These are phyloP conservation scores for Saccharum spontaneum DNA, from an alignment of 176 grass and related monocot genomes.

Conservation along the genomic window DNA sequence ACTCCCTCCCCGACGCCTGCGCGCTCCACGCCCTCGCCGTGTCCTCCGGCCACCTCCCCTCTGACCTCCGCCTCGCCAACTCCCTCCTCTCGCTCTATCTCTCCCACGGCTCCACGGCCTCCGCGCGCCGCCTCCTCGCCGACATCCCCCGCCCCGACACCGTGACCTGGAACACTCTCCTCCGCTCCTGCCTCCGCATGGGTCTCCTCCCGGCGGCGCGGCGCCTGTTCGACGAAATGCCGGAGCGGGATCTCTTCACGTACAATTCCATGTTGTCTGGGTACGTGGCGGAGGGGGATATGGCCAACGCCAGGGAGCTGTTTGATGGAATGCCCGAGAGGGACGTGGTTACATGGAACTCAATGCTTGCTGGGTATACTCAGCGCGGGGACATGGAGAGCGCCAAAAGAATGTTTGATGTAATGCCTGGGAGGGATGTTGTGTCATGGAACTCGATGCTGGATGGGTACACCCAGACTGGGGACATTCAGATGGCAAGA, in stretches of 20 bases:
- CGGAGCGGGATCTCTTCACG: constrained; percentile 38
- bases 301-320: constrained; percentile 35
- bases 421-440: constrained; percentile 49
- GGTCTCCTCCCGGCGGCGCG: constrained; percentile 46
- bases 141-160: constrained; percentile 49
- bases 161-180: constrained; percentile 74
- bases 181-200: constrained; percentile 42
- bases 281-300: constrained; percentile 35
- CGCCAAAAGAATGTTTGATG: constrained; percentile 41
- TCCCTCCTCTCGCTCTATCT: constrained; percentile 45
- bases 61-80: constrained; percentile 50
- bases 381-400: constrained; percentile 21
- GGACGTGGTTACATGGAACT: constrained; percentile 58
- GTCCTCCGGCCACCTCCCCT: constrained; percentile 37
- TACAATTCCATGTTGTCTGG: constrained; percentile 64
- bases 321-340: constrained; percentile 45
- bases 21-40: constrained; percentile 46
- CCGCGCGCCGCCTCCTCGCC: constrained; percentile 54
- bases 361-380: constrained; percentile 47
- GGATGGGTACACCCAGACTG: constrained; percentile 43
- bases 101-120: constrained; percentile 13
- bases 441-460: constrained; percentile 70
- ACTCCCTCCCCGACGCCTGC: constrained; percentile 35
- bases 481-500: not conserved
- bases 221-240: constrained; percentile 59